phyloP scores from a whole-genome alignment of 2,329 filamentous ascomycete species.

The Penicillium sp. region DNA sequence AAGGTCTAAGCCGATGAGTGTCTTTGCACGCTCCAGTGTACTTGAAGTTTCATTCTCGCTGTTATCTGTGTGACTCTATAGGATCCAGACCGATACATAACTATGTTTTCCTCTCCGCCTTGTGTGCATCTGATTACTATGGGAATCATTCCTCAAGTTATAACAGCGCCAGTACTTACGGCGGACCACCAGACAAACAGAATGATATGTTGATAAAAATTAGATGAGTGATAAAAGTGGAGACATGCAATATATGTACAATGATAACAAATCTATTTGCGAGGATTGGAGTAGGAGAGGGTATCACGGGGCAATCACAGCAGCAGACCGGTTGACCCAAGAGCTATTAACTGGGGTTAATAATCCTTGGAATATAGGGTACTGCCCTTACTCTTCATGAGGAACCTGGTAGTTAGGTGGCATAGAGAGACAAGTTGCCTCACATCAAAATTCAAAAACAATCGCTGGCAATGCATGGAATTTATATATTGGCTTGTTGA shows the following conservation, averaged over 20 bases:
- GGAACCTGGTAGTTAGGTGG: background rate
- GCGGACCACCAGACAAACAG: background rate
- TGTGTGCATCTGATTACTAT: no score
- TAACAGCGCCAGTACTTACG: background rate
- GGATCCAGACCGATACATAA: background rate
- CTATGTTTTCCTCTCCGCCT: no score
- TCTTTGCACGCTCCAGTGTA: background rate
- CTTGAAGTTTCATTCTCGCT: background rate
- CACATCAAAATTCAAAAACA: background rate
- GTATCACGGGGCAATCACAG: background rate
- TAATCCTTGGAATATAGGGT: no score
- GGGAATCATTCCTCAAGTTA: no score
- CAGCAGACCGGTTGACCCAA: background rate
- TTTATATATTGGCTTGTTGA: background rate
- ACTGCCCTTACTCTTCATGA: background rate
- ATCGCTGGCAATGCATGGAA: background rate
- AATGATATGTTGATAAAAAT: background rate
- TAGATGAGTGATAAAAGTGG: background rate
- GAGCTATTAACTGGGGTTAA: no score
- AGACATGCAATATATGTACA: background rate
- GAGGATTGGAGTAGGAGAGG: background rate
- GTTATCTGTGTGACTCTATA: background rate
- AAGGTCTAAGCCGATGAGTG: background rate
- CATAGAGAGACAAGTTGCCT: background rate
- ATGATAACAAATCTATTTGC: background rate